Evolutionary conservation across 805 yeast genomes (phyloP), one percentile per base, ranked within the genome.

Genomic region (Ogataea nonfermentans): DNA sequence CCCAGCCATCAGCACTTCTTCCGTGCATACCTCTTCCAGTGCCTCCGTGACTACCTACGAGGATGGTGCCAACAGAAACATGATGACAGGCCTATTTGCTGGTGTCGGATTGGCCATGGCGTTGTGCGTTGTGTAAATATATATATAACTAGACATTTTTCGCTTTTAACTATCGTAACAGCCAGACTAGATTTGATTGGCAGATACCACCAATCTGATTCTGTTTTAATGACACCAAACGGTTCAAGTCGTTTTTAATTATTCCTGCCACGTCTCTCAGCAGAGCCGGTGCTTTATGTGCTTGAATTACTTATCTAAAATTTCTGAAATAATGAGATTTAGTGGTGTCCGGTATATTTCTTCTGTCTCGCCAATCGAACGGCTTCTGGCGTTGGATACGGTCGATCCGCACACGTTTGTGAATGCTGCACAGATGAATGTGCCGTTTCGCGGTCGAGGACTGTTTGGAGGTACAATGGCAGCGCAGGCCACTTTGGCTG

Each of bases 401-500:
- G 37, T 56, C 3, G 50, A 48, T 4, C 22, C 31, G 9, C 52
- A 59, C 33, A 47, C 42, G 4, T 63, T 45, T 32, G 45, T 49
- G 5, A 62, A 57, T 31, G 43, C 40, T 2, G 44, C 61, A 0
- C 51, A 52, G 13, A 42, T 64, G 6, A 55, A 49, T 22, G 67
- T 74, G 3, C 79, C 79, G 2, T 65, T 63, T 5, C 73, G 76
- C 0, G 82, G 84, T 2, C 63, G 81, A 30, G 87, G 86, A 2
- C 76, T 81, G 0, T 82, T 81, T 62, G 89, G 89, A 2, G 89
- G 90, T 8, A 77, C 80, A 13, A 62, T 78, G 29, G 77, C 79
- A 12, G 84, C 85, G 0, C 89, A 82, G 50, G 66, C 87, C 2
- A 59, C 81, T 3, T 57, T 73, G 43, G 86, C 85, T 5, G 79